These are phyloP conservation scores for Coemansia sp. DNA, from an alignment of 192 early-diverging fungal genomes.

Conservation along the genomic window DNA sequence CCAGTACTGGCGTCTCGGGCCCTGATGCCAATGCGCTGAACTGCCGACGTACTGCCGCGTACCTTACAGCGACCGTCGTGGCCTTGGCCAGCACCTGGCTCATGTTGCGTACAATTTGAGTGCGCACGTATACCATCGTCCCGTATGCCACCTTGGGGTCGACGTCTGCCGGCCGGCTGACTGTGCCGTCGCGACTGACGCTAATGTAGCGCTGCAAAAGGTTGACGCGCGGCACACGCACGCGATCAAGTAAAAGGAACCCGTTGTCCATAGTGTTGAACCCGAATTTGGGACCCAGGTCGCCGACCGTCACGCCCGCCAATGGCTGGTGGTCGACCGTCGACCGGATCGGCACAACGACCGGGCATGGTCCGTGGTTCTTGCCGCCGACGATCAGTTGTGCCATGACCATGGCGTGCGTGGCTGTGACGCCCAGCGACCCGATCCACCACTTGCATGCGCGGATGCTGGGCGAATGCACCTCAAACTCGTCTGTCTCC, in stretches of 20 bases:
- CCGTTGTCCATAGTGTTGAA: conserved; percentile 86
- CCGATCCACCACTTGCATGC: conserved; percentile 89
- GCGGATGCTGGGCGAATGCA: conserved; percentile 75
- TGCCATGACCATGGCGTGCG: conserved; percentile 85
- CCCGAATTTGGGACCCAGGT: conserved; percentile 87
- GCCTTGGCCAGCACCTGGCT: conserved; percentile 62
- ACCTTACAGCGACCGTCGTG: conserved; percentile 68
- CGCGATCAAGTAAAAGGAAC: conserved; percentile 77
- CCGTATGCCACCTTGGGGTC: conserved; percentile 77
- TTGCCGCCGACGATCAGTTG: conserved; percentile 71
- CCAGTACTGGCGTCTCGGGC: conserved; percentile 67
- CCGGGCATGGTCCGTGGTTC: conserved; percentile 73
- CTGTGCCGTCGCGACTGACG: conserved; percentile 67
- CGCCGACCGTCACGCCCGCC: conserved; percentile 77
- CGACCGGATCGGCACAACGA: conserved; percentile 78
- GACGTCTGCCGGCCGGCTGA: conserved; percentile 68
- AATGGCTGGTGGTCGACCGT: conserved; percentile 69
- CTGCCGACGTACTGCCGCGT: conserved; percentile 69
- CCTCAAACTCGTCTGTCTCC: conserved; percentile 82
- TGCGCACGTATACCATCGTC: conserved; percentile 81
- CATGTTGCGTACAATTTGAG: conserved; percentile 66
- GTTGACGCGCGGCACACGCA: conserved; percentile 72
- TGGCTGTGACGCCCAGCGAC: conserved; percentile 73
- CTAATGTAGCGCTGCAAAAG: conserved; percentile 74
- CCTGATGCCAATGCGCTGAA: conserved; percentile 57